Conservation (phyloP, 352 stramenopile species). For the Phytophthora palmivora region DNA sequence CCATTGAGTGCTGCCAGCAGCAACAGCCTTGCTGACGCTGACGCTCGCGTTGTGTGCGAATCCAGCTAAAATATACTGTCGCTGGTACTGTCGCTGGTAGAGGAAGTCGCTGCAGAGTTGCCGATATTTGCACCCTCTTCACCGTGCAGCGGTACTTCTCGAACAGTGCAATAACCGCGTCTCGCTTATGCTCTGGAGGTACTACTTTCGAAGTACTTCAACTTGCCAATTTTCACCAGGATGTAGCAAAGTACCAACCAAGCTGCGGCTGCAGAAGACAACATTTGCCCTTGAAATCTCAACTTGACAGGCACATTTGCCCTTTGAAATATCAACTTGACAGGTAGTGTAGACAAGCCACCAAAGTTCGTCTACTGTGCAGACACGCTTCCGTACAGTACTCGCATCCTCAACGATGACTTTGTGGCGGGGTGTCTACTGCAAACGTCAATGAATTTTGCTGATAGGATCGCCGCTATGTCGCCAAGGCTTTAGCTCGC, state of each 20-base stretch:
- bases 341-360: background rate
- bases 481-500: background rate
- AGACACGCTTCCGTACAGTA: background rate
- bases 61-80: background rate
- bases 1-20: too few species aligned
- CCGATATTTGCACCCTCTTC: slow-evolving; percentile 11
- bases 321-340: too few species aligned
- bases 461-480: background rate
- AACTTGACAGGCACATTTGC: too few species aligned
- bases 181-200: too few species aligned
- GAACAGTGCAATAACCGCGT: slow-evolving; percentile 13
- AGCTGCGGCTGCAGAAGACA: too few species aligned
- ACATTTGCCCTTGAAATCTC: too few species aligned
- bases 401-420: slow-evolving; percentile 9
- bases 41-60: background rate
- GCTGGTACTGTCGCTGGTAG: background rate
- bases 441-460: slow-evolving; percentile 10
- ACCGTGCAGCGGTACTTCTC: background rate
- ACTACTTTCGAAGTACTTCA: slow-evolving; percentile 4
- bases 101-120: background rate
- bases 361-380: background rate
- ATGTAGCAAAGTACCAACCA: too few species aligned
- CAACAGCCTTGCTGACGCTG: background rate
- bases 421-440: slow-evolving; percentile 10
- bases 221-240: background rate